Conservation (phyloP, 768 basidiomycete species). For the Saitozyma sp. region DNA sequence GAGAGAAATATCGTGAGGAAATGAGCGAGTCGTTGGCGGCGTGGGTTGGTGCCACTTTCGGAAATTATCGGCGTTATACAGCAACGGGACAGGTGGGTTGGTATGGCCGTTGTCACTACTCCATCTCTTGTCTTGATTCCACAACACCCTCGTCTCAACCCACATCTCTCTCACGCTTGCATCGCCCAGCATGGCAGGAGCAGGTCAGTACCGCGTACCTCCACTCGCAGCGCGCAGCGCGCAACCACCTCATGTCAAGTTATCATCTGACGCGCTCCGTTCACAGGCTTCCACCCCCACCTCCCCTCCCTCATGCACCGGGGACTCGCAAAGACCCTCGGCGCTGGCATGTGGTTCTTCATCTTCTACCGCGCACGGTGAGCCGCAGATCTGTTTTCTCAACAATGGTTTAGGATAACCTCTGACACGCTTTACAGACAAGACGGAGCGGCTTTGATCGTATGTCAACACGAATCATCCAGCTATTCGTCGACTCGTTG, state of each 20-base stretch:
- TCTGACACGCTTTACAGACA: slow-evolving; percentile 56
- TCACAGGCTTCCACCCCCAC: slow-evolving; percentile 78
- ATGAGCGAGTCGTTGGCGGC: too few species aligned
- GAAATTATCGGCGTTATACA: too few species aligned
- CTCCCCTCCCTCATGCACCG: slow-evolving; percentile 73
- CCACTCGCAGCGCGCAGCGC: too few species aligned
- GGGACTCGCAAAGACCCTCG: slow-evolving; percentile 78
- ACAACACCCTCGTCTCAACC: too few species aligned
- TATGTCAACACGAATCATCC: slow-evolving; percentile 48
- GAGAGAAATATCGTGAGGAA: too few species aligned
- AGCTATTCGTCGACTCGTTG: not conserved
- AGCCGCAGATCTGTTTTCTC: slow-evolving; percentile 46
- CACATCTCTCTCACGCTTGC: too few species aligned
- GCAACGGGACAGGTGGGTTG: too few species aligned
- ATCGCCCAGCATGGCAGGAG: slow-evolving; percentile 29
- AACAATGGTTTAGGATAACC: slow-evolving; percentile 2
- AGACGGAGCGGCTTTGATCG: slow-evolving; percentile 73
- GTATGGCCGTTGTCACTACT: too few species aligned
- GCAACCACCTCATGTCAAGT: too few species aligned
- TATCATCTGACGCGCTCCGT: not conserved
- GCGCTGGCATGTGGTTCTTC: slow-evolving; percentile 98
- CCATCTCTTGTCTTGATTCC: too few species aligned
- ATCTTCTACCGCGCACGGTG: slow-evolving; percentile 94
- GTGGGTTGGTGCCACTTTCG: too few species aligned
- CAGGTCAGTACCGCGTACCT: slow-evolving; percentile 28